Percentiles rank a stretch among this genome's conserved stretches.
These are phyloP conservation scores for Candida mattraensis DNA, from an alignment of 805 yeast species.

Conservation along the genomic window DNA sequence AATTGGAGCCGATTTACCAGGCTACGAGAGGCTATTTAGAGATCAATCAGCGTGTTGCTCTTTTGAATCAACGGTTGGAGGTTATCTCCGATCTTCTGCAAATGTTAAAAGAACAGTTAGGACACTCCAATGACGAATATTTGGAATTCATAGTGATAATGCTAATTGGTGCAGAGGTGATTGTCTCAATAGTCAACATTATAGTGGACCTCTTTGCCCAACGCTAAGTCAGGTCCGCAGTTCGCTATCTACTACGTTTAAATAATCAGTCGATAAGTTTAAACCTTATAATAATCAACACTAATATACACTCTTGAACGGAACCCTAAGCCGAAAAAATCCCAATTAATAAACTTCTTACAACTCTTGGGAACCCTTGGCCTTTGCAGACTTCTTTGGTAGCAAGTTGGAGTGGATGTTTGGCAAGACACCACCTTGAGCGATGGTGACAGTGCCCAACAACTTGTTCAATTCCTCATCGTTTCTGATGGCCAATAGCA, in stretches of 20 bases:
- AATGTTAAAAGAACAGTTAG: conserved; percentile 95
- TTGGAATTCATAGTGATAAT: conserved; percentile 88
- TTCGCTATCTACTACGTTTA: too few species aligned
- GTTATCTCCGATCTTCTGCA: conserved; percentile 91
- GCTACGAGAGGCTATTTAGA: conserved; percentile 95
- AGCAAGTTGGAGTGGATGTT: conserved; percentile 92
- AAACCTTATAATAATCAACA: conserved; percentile 21
- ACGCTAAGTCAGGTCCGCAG: too few species aligned
- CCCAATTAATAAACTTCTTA: conserved; percentile 30
- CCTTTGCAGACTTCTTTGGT: conserved; percentile 56
- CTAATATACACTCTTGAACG: conserved; percentile 30
- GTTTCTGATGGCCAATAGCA: conserved; percentile 97
- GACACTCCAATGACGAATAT: conserved; percentile 92
- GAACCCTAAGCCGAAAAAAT: conserved; percentile 8
- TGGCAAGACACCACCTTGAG: conserved; percentile 99
- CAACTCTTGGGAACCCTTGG: conserved; percentile 60
- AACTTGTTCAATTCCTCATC: conserved; percentile 98
- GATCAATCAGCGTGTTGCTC: conserved; percentile 88
- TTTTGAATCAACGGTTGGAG: conserved; percentile 88
- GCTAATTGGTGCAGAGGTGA: conserved; percentile 86
- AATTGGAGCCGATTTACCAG: conserved; percentile 94
- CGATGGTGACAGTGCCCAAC: conserved; percentile 89
- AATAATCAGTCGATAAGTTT: conserved; percentile 7
- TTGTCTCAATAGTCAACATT: conserved; percentile 83
- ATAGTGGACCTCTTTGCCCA: conserved; percentile 38